Conservation (phyloP, 768 basidiomycete genomes). For the Russula sp. region DNA sequence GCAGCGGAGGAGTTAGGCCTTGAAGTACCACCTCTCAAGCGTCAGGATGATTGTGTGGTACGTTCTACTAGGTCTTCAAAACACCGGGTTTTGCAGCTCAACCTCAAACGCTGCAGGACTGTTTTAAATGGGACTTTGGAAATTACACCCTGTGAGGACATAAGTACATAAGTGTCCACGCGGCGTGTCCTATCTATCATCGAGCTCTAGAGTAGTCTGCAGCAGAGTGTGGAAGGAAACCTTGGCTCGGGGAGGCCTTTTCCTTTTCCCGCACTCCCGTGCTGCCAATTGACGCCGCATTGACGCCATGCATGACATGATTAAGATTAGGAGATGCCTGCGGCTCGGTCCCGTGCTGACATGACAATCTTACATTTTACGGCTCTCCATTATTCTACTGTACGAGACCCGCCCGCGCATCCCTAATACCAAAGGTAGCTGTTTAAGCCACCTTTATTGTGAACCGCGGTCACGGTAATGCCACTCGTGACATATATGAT, state of each 20-base stretch:
- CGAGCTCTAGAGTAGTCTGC: too few species aligned
- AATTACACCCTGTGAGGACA: constrained; percentile 30
- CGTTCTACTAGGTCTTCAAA: constrained; percentile 27
- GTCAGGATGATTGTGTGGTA: constrained; percentile 64
- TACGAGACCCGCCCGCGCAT: background rate
- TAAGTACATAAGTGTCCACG: background rate
- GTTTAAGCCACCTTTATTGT: background rate
- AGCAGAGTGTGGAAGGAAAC: too few species aligned
- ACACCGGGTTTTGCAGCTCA: background rate
- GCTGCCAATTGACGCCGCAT: too few species aligned
- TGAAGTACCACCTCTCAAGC: constrained; percentile 51
- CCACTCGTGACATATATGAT: background rate
- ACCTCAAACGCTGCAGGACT: constrained; percentile 42
- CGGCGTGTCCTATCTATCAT: background rate
- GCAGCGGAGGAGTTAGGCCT: constrained; percentile 52
- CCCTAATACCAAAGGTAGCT: background rate
- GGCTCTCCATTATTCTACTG: too few species aligned
- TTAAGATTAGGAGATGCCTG: background rate
- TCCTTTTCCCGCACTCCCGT: too few species aligned
- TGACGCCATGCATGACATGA: too few species aligned
- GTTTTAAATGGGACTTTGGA: constrained; percentile 67
- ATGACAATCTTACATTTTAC: too few species aligned
- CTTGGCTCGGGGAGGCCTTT: too few species aligned
- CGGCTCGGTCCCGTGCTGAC: background rate
- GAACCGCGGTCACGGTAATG: too few species aligned